Percentiles rank a stretch among this genome's conserved stretches.
These are phyloP conservation scores for Erodium texanum DNA, from an alignment of 441 rosid species.

Conservation along the genomic window DNA sequence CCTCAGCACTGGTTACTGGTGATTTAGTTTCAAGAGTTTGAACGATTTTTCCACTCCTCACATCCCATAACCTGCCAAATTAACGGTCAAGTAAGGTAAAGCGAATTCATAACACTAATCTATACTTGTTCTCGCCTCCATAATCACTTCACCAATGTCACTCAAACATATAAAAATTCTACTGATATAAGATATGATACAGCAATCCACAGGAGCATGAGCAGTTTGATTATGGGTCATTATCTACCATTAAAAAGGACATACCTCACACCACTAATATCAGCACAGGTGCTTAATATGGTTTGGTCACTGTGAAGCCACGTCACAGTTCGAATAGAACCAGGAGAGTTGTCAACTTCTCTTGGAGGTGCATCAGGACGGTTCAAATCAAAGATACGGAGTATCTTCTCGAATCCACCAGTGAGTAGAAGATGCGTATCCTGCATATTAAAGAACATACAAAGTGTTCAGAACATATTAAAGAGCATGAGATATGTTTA, in stretches of 20 bases:
- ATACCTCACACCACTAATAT: constrained; percentile 56
- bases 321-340: constrained; percentile 77
- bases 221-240: background rate
- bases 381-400: constrained; percentile 76
- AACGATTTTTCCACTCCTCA: constrained; percentile 71
- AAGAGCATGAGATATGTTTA: background rate
- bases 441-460: constrained; percentile 26
- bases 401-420: constrained; percentile 86
- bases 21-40: constrained; percentile 75
- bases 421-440: constrained; percentile 77
- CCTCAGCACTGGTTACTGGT: constrained; percentile 90
- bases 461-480: background rate
- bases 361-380: constrained; percentile 72
- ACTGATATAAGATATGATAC: too few relatives aligned
- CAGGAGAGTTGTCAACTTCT: constrained; percentile 68
- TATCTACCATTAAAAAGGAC: background rate
- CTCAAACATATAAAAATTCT: too few relatives aligned
- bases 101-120: background rate
- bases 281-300: constrained; percentile 78
- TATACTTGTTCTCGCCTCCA: background rate
- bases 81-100: constrained; percentile 3
- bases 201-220: background rate
- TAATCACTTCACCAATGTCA: background rate
- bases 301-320: constrained; percentile 97
- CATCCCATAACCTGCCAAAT: constrained; percentile 69